A percentile compares a stretch with the other conserved stretches of the same genome.
Evolutionary conservation across 208 protist genomes (phyloP).

Genomic region (Vickermania ingenoplastis): DNA sequence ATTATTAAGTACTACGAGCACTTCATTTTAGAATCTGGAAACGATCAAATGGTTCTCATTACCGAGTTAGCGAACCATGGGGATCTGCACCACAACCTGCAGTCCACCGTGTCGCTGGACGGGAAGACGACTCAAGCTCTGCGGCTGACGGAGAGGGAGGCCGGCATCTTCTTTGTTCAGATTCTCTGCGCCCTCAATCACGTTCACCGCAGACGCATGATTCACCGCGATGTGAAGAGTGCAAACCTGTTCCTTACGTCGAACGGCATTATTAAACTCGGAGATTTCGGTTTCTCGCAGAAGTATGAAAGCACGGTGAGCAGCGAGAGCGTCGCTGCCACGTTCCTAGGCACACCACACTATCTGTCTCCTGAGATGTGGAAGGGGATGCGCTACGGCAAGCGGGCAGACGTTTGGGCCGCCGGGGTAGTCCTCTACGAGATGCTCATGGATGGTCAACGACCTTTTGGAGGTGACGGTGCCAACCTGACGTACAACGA

Average conservation of each 20-base stretch:
- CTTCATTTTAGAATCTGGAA: constrained; percentile 63
- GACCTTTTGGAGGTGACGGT: constrained; percentile 55
- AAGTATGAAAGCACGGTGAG: constrained; percentile 83
- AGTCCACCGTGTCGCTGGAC: constrained; percentile 4
- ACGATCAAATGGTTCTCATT: constrained; percentile 74
- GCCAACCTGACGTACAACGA: constrained; percentile 37
- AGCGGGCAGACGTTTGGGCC: constrained; percentile 85
- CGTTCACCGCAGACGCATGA: constrained; percentile 82
- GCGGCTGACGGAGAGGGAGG: constrained; percentile 58
- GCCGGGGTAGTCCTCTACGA: constrained; percentile 78
- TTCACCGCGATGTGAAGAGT: constrained; percentile 89
- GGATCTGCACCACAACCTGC: constrained; percentile 68
- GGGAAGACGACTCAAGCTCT: constrained; percentile 5
- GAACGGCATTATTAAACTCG: constrained; percentile 79
- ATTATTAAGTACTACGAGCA: constrained; percentile 80
- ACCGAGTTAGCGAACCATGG: constrained; percentile 86
- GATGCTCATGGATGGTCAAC: constrained; percentile 61
- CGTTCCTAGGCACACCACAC: constrained; percentile 88
- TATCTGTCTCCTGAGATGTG: constrained; percentile 90
- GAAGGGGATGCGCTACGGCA: constrained; percentile 72
- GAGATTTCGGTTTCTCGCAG: constrained; percentile 90
- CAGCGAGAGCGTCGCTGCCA: constrained; percentile 69
- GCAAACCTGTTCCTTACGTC: constrained; percentile 86
- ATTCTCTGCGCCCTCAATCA: constrained; percentile 76
- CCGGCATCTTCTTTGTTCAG: constrained; percentile 72